Evolutionary conservation across 352 stramenopile genomes (phyloP).

Genomic region (Phytophthora multivora): DNA sequence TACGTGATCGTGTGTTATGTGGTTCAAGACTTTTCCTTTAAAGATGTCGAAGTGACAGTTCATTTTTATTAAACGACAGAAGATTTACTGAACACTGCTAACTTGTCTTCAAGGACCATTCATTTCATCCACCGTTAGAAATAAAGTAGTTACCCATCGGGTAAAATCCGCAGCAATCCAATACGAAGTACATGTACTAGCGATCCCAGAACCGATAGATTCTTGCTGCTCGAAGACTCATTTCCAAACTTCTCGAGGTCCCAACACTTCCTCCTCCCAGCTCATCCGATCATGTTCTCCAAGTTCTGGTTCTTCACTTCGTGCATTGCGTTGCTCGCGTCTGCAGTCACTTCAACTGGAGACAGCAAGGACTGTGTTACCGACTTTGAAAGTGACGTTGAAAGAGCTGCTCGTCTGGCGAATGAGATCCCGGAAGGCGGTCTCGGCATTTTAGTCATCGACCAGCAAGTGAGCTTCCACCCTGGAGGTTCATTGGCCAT

Average conservation of each 20-base stretch:
- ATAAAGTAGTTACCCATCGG: too few species aligned
- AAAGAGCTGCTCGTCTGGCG: slow-evolving; percentile 33
- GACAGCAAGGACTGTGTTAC: slow-evolving; percentile 12
- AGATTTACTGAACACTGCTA: slow-evolving; percentile 19
- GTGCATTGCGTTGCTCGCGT: slow-evolving; percentile 8
- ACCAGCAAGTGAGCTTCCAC: slow-evolving; percentile 96
- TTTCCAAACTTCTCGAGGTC: slow-evolving; percentile 3
- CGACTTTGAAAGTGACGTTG: slow-evolving; percentile 19
- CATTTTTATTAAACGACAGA: slow-evolving; percentile 3
- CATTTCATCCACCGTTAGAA: not conserved
- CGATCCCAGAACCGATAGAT: not conserved
- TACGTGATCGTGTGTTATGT: slow-evolving; percentile 41
- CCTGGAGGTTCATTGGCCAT: slow-evolving; percentile 93
- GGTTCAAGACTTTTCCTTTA: slow-evolving; percentile 47
- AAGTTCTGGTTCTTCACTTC: slow-evolving; percentile 18
- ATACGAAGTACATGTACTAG: not conserved
- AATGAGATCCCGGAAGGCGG: slow-evolving; percentile 41
- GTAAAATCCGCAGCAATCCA: too few species aligned
- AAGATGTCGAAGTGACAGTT: slow-evolving; percentile 4
- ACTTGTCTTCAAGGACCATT: not conserved
- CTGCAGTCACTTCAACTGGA: not conserved
- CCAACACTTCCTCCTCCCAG: not conserved
- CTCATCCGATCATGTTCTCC: slow-evolving; percentile 11
- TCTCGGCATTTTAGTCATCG: slow-evolving; percentile 88
- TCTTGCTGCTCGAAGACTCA: slow-evolving; percentile 11